A percentile compares a stretch with the other conserved stretches of the same genome.
Evolutionary conservation across 2,329 filamentous ascomycete genomes (phyloP).

Genomic region (Torrubiella hemipterigena): DNA sequence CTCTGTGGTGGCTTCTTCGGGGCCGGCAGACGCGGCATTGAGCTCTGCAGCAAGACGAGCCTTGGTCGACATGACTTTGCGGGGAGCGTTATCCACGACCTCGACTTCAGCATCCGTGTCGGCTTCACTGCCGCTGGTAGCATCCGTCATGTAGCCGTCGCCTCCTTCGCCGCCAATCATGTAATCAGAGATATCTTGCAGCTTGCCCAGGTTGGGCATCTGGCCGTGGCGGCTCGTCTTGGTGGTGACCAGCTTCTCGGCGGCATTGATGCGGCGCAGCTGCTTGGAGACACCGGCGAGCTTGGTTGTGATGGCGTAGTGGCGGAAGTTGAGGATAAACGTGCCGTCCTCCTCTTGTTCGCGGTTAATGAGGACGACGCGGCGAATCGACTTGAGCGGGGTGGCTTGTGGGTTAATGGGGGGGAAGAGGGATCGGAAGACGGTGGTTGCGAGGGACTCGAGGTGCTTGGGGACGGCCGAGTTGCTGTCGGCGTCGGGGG

Average conservation of each 20-base stretch:
- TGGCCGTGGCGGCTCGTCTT: conserved; percentile 51
- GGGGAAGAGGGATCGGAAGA: conserved; percentile 94
- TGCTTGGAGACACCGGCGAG: conserved; percentile 74
- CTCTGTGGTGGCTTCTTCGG: conserved; percentile 34
- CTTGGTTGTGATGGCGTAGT: conserved; percentile 92
- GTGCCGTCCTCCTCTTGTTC: conserved; percentile 52
- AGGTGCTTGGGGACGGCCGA: conserved; percentile 83
- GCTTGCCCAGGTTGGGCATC: conserved; percentile 78
- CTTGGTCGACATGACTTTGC: conserved; percentile 48
- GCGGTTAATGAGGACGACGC: conserved; percentile 82
- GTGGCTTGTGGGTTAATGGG: conserved; percentile 88
- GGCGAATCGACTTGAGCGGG: conserved; percentile 81
- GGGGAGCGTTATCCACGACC: conserved; percentile 52
- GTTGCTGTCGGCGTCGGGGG: conserved; percentile 45
- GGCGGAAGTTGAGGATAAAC: conserved; percentile 77
- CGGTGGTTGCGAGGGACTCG: conserved; percentile 80
- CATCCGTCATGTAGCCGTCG: conserved; percentile 75
- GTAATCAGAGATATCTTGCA: conserved; percentile 91
- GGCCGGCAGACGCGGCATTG: conserved; percentile 25
- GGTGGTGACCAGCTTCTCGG: conserved; percentile 60
- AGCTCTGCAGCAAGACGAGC: conserved; percentile 27
- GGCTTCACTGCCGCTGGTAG: conserved; percentile 74
- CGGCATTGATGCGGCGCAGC: conserved; percentile 71
- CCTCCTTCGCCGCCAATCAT: conserved; percentile 72
- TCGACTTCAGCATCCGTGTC: conserved; percentile 96